Evolutionary conservation across 192 early-diverging fungal genomes (phyloP), one percentile per base, ranked within the genome.

Genomic region (Anaeromyces robustus): DNA sequence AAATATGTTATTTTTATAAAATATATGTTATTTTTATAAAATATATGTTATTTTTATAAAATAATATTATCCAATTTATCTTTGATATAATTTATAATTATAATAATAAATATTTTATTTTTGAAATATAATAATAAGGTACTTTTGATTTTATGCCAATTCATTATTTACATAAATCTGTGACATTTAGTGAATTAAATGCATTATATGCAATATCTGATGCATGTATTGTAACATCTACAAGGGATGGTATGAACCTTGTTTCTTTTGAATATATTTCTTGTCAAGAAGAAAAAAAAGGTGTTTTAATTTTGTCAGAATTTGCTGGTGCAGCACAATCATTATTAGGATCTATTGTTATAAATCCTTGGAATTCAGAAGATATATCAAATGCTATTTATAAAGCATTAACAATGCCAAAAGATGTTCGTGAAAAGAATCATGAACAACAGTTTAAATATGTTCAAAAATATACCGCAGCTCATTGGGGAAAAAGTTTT

Each of bases 161-260:
- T 26, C 52, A 68, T 68, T 68, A 68, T 68, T 68, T 68, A 68
- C 52, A 68, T 68, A 68, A 68, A n/a, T 68, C 52, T 7, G 52
- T 68, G 2, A 68, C 52, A n/a, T 68, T 68, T 68, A 68, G 52
- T 68, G 52, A 68, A n/a, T n/a, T 68, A n/a, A 68, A 68, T 68
- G 52, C 52, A n/a, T 68, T 68, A 68, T 68, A 68, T 68, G 52
- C 52, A 12, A 85, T 90, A 59, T 88, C 89, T 19, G 89, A 90
- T 81, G 89, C 89, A 2, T 89, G 89, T 82, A 77, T 90, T 26
- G 88, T 90, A 78, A 90, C 89, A 9, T 84, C 85, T 7, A 80
- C 90, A 26, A 82, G 89, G 18, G 89, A 90, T 81, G 89, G 89
- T 19, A 90, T 90, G 89, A 90, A 90, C 82, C 79, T 90, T 22